phyloP scores from a whole-genome alignment of 1,284 basidiomycete species.

The Puccinia novopanici region DNA sequence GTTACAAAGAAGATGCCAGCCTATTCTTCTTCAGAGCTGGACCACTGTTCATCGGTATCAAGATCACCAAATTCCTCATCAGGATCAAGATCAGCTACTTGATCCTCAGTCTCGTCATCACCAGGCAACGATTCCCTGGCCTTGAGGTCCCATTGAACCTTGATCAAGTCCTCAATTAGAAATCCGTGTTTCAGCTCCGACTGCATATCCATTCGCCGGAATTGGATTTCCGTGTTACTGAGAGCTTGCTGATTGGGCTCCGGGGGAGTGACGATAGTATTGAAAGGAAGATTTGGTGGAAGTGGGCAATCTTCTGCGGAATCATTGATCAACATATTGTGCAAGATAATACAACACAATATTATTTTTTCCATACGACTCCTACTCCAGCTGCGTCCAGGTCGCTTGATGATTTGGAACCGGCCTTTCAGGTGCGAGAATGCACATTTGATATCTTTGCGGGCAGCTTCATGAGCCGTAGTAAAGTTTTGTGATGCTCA shows the following conservation, averaged over 20 bases:
- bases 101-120: no score
- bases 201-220: not conserved
- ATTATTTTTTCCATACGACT: not conserved
- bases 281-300: not conserved
- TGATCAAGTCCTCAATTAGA: no score
- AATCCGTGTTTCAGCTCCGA: no score
- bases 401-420: conserved; percentile 6
- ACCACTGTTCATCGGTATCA: no score
- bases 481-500: not conserved
- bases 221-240: not conserved
- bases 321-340: conserved; percentile 23
- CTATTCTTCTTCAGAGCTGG: no score
- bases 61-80: no score
- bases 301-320: not conserved
- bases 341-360: not conserved
- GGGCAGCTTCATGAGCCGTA: conserved; percentile 9
- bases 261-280: not conserved
- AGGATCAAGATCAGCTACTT: no score
- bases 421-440: not conserved
- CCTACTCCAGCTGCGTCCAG: not conserved
- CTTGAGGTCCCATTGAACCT: no score
- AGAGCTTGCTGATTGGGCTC: not conserved
- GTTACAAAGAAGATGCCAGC: no score
- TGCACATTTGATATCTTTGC: not conserved
- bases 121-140: no score